Conservation (phyloP, 192 early-diverging fungal genomes). For the Geranomyces variabilis region DNA sequence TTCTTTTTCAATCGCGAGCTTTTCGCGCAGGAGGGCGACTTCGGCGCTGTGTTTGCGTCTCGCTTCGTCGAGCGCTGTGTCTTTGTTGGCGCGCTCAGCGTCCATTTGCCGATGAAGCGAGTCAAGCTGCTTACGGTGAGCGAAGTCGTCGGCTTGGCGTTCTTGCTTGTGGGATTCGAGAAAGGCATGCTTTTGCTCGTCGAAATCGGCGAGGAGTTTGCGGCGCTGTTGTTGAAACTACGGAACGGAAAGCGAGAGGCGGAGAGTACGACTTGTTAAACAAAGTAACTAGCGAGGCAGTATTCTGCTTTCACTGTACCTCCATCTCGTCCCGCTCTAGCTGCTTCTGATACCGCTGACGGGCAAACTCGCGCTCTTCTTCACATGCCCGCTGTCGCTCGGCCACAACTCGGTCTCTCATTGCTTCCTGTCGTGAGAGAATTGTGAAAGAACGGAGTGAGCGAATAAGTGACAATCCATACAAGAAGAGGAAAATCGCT, state of each 20-base stretch:
- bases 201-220: conserved; percentile 55
- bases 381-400: conserved; percentile 61
- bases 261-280: too few relatives aligned
- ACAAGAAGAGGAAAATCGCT: too few relatives aligned
- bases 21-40: conserved; percentile 41
- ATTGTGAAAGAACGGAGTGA: not conserved
- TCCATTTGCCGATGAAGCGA: conserved; percentile 40
- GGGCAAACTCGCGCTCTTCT: conserved; percentile 62
- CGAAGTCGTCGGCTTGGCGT: conserved; percentile 32
- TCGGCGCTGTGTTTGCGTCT: conserved; percentile 40
- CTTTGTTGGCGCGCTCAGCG: conserved; percentile 32
- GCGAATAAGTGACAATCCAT: not conserved
- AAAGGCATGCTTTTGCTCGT: conserved; percentile 45
- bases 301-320: conserved; percentile 41
- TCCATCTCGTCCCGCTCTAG: conserved; percentile 68
- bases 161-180: conserved; percentile 39
- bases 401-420: conserved; percentile 44
- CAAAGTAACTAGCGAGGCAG: not conserved
- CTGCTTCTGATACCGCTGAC: conserved; percentile 63
- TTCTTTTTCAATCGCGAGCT: conserved; percentile 55
- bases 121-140: conserved; percentile 43
- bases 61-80: conserved; percentile 38
- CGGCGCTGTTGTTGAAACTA: conserved; percentile 64
- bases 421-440: conserved; percentile 32
- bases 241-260: too few relatives aligned